phyloP scores from a whole-genome alignment of 139 green algal genomes.

The Chlamydomonas incerta region DNA sequence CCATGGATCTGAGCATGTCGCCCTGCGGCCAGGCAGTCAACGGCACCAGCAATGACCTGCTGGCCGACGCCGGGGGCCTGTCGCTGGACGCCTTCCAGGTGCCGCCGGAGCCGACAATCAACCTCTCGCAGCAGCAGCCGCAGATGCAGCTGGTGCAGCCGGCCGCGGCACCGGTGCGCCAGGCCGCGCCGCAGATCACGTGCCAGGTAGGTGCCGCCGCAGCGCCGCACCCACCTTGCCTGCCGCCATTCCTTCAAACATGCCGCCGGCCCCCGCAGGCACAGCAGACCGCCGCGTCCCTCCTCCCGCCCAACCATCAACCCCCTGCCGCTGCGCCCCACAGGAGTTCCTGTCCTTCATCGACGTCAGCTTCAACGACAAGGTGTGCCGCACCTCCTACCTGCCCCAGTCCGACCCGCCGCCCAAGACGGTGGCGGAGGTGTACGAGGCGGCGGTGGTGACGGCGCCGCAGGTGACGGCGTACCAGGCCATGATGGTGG shows the following conservation, averaged over 20 bases:
- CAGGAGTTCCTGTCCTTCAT: conserved; percentile 35
- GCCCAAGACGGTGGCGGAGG: conserved; percentile 40
- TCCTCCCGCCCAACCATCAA: background rate
- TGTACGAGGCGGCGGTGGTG: conserved; percentile 19
- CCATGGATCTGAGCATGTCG: background rate
- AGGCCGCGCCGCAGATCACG: conserved; percentile 52
- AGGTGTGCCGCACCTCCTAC: conserved; percentile 29
- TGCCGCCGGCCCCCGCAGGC: too few relatives aligned
- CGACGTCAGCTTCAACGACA: conserved; percentile 27
- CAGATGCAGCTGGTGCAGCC: background rate
- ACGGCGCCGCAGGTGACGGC: background rate
- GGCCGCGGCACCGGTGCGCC: background rate
- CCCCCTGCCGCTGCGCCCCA: background rate
- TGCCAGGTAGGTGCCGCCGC: too few relatives aligned
- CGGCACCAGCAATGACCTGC: conserved; percentile 8
- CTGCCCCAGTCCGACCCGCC: conserved; percentile 5
- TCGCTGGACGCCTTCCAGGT: conserved; percentile 68
- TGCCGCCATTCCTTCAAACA: too few relatives aligned
- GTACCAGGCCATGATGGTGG: conserved; percentile 14
- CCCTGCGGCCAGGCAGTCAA: background rate
- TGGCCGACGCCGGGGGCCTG: conserved; percentile 41
- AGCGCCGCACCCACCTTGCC: too few relatives aligned
- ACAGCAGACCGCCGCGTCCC: too few relatives aligned
- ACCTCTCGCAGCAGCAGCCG: conserved; percentile 11
- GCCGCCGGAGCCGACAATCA: conserved; percentile 60